phyloP scores from a whole-genome alignment of 805 yeast genomes.

The Teunomyces barrocoloradensis region DNA sequence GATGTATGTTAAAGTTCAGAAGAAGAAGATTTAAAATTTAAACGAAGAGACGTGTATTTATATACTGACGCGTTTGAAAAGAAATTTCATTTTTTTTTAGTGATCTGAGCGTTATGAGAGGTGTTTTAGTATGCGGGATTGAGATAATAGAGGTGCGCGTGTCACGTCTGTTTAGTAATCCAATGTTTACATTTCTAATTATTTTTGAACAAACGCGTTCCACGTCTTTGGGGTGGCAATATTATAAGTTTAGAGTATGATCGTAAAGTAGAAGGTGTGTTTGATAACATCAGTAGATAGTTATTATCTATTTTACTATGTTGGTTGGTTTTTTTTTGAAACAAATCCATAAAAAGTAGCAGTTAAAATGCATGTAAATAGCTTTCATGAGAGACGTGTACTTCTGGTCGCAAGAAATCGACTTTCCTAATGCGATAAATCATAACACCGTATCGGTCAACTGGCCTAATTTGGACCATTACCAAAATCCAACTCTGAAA shows the following conservation, averaged over 20 bases:
- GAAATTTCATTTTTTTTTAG: not conserved
- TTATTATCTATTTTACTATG: not conserved
- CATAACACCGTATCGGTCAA: not conserved
- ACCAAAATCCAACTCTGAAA: not conserved
- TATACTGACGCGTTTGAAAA: slow-evolving; percentile 7
- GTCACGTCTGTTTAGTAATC: slow-evolving; percentile 4
- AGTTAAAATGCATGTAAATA: not conserved
- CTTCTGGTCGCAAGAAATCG: not conserved
- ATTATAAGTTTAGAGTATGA: not conserved
- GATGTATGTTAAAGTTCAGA: not conserved
- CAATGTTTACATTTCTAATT: slow-evolving; percentile 1
- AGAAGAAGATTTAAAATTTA: not conserved
- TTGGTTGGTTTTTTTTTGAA: not conserved
- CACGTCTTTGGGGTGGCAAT: not conserved
- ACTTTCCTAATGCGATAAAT: not conserved
- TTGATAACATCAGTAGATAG: not conserved
- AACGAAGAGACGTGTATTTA: slow-evolving; percentile 1
- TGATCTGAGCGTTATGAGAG: not conserved
- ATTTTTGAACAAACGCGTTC: slow-evolving; percentile 1
- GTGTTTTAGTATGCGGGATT: not conserved
- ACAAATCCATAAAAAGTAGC: not conserved
- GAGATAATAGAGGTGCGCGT: slow-evolving; percentile 1
- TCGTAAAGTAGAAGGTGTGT: not conserved
- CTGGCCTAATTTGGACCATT: not conserved
- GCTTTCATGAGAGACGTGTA: not conserved